Evolutionary conservation across 2,329 filamentous ascomycete genomes (phyloP).

Genomic region (Beauveria bassiana): DNA sequence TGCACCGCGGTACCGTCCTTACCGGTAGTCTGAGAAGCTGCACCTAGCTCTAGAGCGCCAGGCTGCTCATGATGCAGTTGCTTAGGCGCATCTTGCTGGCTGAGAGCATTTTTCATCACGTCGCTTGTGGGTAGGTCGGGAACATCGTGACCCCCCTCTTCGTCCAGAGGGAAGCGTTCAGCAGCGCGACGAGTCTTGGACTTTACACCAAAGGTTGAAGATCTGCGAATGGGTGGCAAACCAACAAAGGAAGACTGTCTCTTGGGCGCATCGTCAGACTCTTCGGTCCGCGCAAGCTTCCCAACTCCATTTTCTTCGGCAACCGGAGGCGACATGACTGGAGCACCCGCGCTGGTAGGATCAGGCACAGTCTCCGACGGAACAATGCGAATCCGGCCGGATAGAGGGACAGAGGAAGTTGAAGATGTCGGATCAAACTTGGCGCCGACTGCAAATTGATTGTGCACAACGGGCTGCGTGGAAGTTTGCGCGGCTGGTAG

Average conservation of each 20-base stretch:
- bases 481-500: not conserved
- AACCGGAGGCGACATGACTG: not conserved
- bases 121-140: not conserved
- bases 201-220: slow-evolving; percentile 45
- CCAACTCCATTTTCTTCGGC: slow-evolving; percentile 5
- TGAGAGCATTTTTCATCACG: not conserved
- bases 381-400: slow-evolving; percentile 18
- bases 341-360: not conserved
- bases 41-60: not conserved
- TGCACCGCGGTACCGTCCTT: not conserved
- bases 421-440: not conserved
- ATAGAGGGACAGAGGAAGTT: not conserved
- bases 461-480: not conserved
- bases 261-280: slow-evolving; percentile 24
- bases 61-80: not conserved
- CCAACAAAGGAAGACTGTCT: slow-evolving; percentile 46
- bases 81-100: not conserved
- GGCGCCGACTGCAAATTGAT: not conserved
- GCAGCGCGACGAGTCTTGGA: slow-evolving; percentile 26
- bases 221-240: slow-evolving; percentile 50
- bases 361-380: slow-evolving; percentile 13
- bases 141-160: slow-evolving; percentile 19
- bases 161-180: slow-evolving; percentile 24
- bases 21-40: not conserved
- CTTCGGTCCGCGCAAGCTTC: slow-evolving; percentile 13